Evolutionary conservation across 2,329 filamentous ascomycete species (phyloP), one percentile per base, ranked within the genome.

Genomic region (Onygenales sp.): DNA sequence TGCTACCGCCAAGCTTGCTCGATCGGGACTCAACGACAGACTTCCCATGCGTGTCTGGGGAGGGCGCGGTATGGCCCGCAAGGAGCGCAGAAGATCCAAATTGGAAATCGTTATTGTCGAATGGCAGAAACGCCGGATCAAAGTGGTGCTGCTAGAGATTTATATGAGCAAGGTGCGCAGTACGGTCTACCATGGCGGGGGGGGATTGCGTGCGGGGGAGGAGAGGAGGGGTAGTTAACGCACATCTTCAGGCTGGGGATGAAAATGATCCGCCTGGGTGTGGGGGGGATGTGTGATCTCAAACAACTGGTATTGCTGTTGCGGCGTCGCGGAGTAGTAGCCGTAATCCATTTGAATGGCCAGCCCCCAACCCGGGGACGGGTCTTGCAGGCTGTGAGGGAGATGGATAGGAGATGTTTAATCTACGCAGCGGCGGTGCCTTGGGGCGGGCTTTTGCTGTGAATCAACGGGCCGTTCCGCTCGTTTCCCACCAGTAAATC

Each of bases 321-420:
- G 67, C 43, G 61, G 61, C 14, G 64, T 61, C 47, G 62, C 60
- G 17, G 70, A 61, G 59, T 76, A 82, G 65, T 78, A 81, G 51
- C 74, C 71, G 65, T 80, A 83, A 60, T 83, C 78, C 79, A 83
- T 83, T 46, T 53, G 21, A 11, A 13, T 8, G 27, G 13, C 39
- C 27, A 44, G 2, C 21, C 31, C 47, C 42, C 49, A 13, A 36
- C 10, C 31, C 11, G 33, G 40, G 27, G 39, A 31, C 31, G 40
- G 33, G 27, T 32, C 17, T 43, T 9, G 27, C 8, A 14, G 31
- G 39, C 34, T 17, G 14, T 17, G 7, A 27, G 31, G 37, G 27
- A 14, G 44, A 46, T 11, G 32, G 37, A 14, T 14, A 14, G 11
- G 14, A 40, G 14, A 6, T 4, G 10, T 17, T 3, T 11, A 40